Evolutionary conservation across 306 rosid species (phyloP), one percentile per base, ranked within the genome.

Genomic region (Corylus avellana): DNA sequence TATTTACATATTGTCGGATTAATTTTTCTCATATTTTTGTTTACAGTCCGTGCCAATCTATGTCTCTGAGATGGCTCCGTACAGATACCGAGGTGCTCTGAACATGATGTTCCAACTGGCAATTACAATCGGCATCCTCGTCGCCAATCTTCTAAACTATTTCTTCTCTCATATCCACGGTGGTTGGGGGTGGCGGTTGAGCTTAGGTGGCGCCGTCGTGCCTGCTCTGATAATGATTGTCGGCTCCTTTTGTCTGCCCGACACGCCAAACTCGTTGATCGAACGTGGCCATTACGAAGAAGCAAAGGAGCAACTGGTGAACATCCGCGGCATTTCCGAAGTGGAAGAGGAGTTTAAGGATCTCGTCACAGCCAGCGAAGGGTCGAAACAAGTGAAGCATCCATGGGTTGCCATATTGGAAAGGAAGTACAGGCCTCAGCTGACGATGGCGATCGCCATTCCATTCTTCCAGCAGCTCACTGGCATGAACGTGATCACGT

Each of bases 391-490:
- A 4, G 90, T 92, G 25, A 82, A 77, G 62, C 77, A 89, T 42
- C 97, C 94, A 27, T 94, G 97, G 96, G 3, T 1, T 12, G 78
- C 88, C 9, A 68, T 88, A 70, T 11, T 88, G 66, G 27, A 80
- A 53, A 89, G 86, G 20, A 89, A 92, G 81, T 92, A 92, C 5
- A 89, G 96, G 62, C 94, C 97, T 2, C 96, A 91, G 16, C 89
- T 92, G 2, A 68, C 75, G 4, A 78, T 94, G 4, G 92, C 97
- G 68, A 37, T 94, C 22, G 73, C 47, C 29, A 94, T 92, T 12
- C 98, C 96, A 0, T 87, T 92, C 37, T 94, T 94, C 64, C 97
- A 94, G 77, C 97, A 94, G 75, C 85, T 94, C 72, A 94, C 98
- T 5, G 98, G 96, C 70, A 78, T 86, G 72, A 92, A 92, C 66